Conservation (phyloP, 805 yeast genomes). For the Starmerella davenportii region DNA sequence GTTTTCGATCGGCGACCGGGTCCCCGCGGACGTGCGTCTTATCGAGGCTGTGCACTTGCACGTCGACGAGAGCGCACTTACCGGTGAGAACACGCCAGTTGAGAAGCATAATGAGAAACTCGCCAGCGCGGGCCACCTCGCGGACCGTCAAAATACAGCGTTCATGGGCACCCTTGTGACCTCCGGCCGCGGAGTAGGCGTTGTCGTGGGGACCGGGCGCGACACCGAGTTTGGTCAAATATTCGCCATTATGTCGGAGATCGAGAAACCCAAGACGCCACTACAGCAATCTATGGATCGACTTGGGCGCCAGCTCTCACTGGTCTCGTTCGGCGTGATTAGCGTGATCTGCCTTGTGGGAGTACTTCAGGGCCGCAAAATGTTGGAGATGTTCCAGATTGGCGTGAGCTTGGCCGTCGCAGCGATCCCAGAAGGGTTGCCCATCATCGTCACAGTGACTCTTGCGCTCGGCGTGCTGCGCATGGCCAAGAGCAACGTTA, state of each 20-base stretch:
- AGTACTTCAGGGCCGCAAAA: constrained; percentile 72
- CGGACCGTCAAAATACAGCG: constrained; percentile 58
- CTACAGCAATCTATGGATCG: constrained; percentile 89
- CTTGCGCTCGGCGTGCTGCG: constrained; percentile 88
- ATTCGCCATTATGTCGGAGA: constrained; percentile 84
- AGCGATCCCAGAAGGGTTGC: constrained; percentile 97
- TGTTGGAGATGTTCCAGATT: constrained; percentile 97
- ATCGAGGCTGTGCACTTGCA: constrained; percentile 59
- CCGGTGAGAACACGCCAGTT: constrained; percentile 89
- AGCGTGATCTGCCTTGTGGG: constrained; percentile 87
- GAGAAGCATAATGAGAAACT: constrained; percentile 40
- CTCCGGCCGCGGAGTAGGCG: constrained; percentile 87
- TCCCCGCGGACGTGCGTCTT: constrained; percentile 87
- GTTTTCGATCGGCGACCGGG: constrained; percentile 80
- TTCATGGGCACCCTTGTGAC: constrained; percentile 96
- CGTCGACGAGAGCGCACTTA: constrained; percentile 83
- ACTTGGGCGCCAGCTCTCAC: constrained; percentile 75
- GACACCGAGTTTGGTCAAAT: constrained; percentile 89
- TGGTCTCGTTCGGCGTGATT: constrained; percentile 69
- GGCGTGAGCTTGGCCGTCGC: constrained; percentile 97
- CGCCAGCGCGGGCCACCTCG: constrained; percentile 12
- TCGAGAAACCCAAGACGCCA: constrained; percentile 96
- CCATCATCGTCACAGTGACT: constrained; percentile 94
- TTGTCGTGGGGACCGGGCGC: constrained; percentile 78
- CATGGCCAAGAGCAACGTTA: constrained; percentile 90